Evolutionary conservation across 1,284 basidiomycete species (phyloP), one percentile per base, ranked within the genome.

Genomic region (Ceratobasidium sp.): DNA sequence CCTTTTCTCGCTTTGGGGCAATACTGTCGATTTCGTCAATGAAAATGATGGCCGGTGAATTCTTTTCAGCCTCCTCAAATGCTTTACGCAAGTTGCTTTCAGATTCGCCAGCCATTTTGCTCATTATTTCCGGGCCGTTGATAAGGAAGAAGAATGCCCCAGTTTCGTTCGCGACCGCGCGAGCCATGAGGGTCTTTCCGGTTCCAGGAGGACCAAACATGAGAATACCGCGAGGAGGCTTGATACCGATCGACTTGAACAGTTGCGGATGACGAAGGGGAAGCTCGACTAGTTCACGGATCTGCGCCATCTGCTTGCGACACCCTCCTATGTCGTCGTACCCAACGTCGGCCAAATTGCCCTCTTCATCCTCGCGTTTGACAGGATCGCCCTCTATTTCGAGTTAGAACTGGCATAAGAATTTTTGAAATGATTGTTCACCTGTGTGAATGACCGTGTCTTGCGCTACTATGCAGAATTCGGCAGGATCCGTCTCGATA

Each of bases 81-180:
- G 97, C 96, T 82, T 99, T 98, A 76, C 97, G 87, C 74, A 99
- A 84, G 82, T 99, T 99, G 77, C 93, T 96, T 82, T 99, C 97
- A 79, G 90, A 93, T 84, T 99, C 97, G 79, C 96, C 96, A 72
- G 96, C 96, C 96, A 98, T 98, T 85, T 98, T 99, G 79, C 93
- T 95, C 97, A 99, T 99, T 81, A 99, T 98, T 82, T 99, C 97
- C 59, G 97, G 97, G 75, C 97, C 97, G 79, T 98, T 99, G 84
- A 99, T 99, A 72, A 98, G 85, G 90, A 99, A 99, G 88, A 99
- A 99, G 88, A 99, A 99, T 23, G 97, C 97, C 70, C 97, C 97
- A 34, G 97, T 99, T 83, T 99, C 97, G 81, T 99, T 99, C 75
- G 97, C 97, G 52, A 99, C 97, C 10, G 97, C 97, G 77, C 97